Conservation (phyloP, 345 rosid genomes). For the Brassica rapa region DNA sequence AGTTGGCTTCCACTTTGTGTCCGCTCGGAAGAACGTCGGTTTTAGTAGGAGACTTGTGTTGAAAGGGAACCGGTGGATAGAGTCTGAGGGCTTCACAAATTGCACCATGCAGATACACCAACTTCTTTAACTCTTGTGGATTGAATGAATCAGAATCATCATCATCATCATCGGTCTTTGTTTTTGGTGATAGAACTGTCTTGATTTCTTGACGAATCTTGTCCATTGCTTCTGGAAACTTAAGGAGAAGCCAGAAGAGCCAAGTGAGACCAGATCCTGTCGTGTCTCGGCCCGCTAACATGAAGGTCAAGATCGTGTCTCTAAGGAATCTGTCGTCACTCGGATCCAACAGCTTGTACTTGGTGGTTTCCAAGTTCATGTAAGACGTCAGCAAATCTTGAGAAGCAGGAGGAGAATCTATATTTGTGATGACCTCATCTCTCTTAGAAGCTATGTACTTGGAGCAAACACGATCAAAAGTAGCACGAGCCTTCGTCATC, state of each 20-base stretch:
- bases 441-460: constrained; percentile 41
- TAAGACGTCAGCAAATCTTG: constrained; percentile 48
- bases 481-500: constrained; percentile 35
- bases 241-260: constrained; percentile 55
- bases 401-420: constrained; percentile 1
- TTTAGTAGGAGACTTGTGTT: constrained; percentile 38
- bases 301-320: constrained; percentile 53
- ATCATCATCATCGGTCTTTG: neutral
- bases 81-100: constrained; percentile 41
- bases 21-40: constrained; percentile 41
- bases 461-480: constrained; percentile 27
- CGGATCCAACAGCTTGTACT: constrained; percentile 28
- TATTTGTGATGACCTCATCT: constrained; percentile 25
- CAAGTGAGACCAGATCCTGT: constrained; percentile 48
- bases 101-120: constrained; percentile 38
- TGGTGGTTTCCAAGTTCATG: constrained; percentile 30
- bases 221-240: constrained; percentile 34
- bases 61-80: constrained; percentile 44
- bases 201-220: constrained; percentile 54
- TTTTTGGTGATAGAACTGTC: neutral
- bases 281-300: constrained; percentile 62
- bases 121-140: constrained; percentile 29
- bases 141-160: neutral
- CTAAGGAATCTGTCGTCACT: constrained; percentile 50
- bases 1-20: constrained; percentile 37